Base-by-base conservation (phyloP, 192 early-diverging fungal genomes). In the Spizellomyces punctatus region DNA sequence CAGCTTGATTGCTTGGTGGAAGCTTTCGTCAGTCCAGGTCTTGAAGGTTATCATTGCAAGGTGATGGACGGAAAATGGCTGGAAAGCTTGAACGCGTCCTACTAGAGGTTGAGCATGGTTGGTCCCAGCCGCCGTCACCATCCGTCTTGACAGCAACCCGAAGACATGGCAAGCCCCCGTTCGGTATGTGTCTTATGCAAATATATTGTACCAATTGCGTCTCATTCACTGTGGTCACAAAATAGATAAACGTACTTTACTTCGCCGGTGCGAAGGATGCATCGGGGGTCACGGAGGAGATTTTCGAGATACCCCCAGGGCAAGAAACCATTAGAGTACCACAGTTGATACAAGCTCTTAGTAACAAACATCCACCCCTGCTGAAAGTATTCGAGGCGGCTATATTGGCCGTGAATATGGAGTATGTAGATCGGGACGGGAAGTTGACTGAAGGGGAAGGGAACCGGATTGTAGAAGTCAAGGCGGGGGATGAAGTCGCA, bases 331-430 rank as follows among this genome's bases (percentile, higher is more conserved):
- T 67, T n/a, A 6, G 62, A 5, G 49, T 72, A 2, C 71, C 71
- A 16, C 48, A 47, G 19, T 45, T 72, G 36, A 61, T 82, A 6
- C 47, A 72, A 16, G 17, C 12, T 5, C 47, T 79, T 22, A 21
- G 81, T 12, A 46, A 59, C 6, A 78, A 71, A 10, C 83, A 85
- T 64, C 73, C 76, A 8, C 63, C 45, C 7, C 67, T 90, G 0
- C 58, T 27, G 22, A 64, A 59, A 5, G 46, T 88, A 8, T 67
- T 89, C 21, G 78, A 84, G 12, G 64, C 70, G 3, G 80, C 79
- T 22, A 78, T 90, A 65, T 83, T 80, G 74, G 86, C 89, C 6
- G 71, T 90, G 10, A 89, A 90, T 64, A 83, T 85, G 84, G 83
- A 88, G 47, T 90, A 90, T 64, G 78, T 88, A 56, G 82, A 87